These are phyloP conservation scores for Leptosphaerulina australis DNA, from an alignment of 2,329 filamentous ascomycete genomes.

Conservation along the genomic window DNA sequence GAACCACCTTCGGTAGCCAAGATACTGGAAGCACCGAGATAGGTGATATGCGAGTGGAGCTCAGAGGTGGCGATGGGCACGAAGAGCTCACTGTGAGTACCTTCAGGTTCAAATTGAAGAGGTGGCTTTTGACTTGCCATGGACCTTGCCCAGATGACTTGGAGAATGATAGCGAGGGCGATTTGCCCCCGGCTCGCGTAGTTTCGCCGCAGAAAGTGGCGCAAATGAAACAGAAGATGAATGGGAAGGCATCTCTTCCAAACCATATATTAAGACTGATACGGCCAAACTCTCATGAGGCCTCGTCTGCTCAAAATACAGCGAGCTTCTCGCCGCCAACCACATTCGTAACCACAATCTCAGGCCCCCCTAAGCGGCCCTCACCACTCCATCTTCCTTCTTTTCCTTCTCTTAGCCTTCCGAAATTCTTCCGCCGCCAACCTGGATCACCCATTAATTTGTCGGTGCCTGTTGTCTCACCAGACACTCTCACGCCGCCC, in stretches of 20 bases:
- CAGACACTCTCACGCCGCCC: neutral
- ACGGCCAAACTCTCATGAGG: neutral
- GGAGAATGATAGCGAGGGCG: conserved; percentile 6
- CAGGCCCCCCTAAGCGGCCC: neutral
- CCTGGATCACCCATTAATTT: neutral
- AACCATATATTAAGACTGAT: neutral
- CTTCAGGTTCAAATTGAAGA: conserved; percentile 5
- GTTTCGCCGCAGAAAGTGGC: conserved; percentile 1
- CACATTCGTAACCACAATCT: neutral
- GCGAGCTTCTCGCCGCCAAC: neutral
- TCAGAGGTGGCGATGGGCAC: conserved; percentile 3
- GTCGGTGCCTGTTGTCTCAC: neutral
- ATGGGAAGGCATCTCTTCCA: neutral
- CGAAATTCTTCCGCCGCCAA: neutral
- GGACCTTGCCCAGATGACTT: neutral
- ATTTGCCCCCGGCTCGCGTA: neutral
- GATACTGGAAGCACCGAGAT: neutral
- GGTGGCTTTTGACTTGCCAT: conserved; percentile 9
- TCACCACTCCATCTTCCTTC: neutral
- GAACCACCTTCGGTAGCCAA: conserved; percentile 1
- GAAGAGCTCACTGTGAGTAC: neutral
- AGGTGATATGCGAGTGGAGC: conserved; percentile 2
- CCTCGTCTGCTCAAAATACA: too few relatives aligned
- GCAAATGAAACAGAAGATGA: conserved; percentile 1
- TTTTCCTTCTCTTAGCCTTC: neutral